Base-by-base conservation (phyloP, 768 basidiomycete species). In the Podaxis sp. region DNA sequence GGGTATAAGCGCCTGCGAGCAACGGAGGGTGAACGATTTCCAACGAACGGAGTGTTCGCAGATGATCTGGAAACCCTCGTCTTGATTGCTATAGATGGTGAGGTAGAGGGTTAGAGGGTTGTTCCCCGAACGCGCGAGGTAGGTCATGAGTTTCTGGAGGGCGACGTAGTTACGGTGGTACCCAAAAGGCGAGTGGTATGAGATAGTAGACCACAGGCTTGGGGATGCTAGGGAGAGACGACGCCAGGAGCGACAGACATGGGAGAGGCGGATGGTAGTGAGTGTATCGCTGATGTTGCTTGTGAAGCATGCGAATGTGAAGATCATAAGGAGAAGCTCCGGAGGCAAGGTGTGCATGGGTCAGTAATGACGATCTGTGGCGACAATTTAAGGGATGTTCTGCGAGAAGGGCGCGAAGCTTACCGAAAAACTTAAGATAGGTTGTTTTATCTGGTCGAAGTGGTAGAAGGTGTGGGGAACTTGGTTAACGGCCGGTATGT, bases 321-420 rank as follows among this genome's bases (percentile, higher is more conserved):
- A 65, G 24, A 65, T 61, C 49, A 61, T 61, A 42, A 57, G 38
- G 19, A 65, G 54, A 48, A 65, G 54, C 42, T 65, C 64, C 4
- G 64, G 56, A 2, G 64, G 57, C 9, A 65, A 38, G 12, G 46
- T 30, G 28, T 57, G 22, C 38, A 57, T 51, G 36, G 22, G 33
- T 13, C 22, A 19, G 44, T 0, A n/a, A n/a, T 60, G 9, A 19
- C 19, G 49, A 52, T 60, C 59, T 61, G 17, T 13, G 28, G 26
- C 12, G 24, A 36, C 40, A 51, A 48, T 42, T 42, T 39, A 33
- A 57, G 54, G 19, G 12, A 15, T 8, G 30, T 15, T 22, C 15
- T 33, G 1, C 33, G 15, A 56, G 61, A 56, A 57, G 42, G 26
- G 54, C 5, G 33, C 13, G 48, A 22, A 49, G n/a, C 19, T 38